Base-by-base conservation (phyloP, 2,329 filamentous ascomycete genomes). In the Fusarium sp. region DNA sequence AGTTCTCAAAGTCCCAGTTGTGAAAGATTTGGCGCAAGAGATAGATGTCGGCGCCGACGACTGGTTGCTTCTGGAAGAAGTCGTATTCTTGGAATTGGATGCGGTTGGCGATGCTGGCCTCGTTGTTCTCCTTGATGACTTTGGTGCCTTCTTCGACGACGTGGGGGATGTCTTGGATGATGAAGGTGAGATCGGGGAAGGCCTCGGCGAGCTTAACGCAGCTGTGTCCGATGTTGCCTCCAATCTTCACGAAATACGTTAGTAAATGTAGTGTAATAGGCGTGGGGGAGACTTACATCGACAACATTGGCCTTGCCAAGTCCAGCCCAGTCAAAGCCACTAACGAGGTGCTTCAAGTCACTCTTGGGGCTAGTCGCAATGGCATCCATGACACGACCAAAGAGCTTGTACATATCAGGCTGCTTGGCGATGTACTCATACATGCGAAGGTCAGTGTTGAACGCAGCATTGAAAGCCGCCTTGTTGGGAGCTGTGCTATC, bases 1-100 rank as follows among this genome's bases (percentile, higher is more conserved):
- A 44, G 12, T 62, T 62, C 26, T 62, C 59, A 26, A 62, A 62
- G 13, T 62, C 41, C 59, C 51, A 62, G 30, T 62, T 62, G 17
- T 62, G 59, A 1, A 62, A 44, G 26, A 62, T 62, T 4, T 62
- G 59, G 18, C 59, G 59, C 12, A 62, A 13, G 17, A 62, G 39
- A 4, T 62, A 62, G 7, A 57, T 14, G 5, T 44, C 30, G 0
- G 59, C 59, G 1, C 59, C 51, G 11, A 45, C 38, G 1, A 62
- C 41, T 17, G 39, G 51, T 12, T 62, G 59, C 10, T 57, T 36
- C 17, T 56, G 22, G 26, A 62, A 62, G 24, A 62, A 62, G n/a
- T 62, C 50, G 51, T 62, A 45, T 26, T 57, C 30, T 45, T 39
- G 59, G 17, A 62, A 62, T 20, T 36, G 39, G 17, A 62, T 62